These are phyloP conservation scores for Microbotryum lychnidis-dioicae DNA, from an alignment of 1,284 basidiomycete genomes.

Conservation along the genomic window DNA sequence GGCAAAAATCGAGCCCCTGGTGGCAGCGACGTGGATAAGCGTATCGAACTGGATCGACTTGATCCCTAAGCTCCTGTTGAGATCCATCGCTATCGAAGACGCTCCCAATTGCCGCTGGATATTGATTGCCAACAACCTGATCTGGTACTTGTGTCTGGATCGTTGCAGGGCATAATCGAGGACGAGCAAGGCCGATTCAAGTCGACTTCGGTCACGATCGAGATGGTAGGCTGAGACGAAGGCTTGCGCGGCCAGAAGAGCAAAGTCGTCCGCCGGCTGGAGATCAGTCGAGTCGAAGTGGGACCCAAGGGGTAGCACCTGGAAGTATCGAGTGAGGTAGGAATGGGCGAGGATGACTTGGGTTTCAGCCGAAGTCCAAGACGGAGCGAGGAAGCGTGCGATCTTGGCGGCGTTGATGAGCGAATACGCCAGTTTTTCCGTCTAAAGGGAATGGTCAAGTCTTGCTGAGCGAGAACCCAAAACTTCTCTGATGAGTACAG, in stretches of 20 bases:
- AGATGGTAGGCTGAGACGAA: slow-evolving; percentile 18
- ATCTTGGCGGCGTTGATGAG: slow-evolving; percentile 65
- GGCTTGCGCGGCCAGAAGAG: slow-evolving; percentile 60
- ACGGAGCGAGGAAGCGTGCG: slow-evolving; percentile 52
- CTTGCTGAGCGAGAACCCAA: not conserved
- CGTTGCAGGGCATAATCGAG: slow-evolving; percentile 63
- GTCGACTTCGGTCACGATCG: slow-evolving; percentile 46
- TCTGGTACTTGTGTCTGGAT: slow-evolving; percentile 67
- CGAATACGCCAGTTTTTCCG: slow-evolving; percentile 49
- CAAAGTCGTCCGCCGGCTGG: slow-evolving; percentile 78
- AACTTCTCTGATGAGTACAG: no score
- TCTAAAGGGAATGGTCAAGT: slow-evolving; percentile 39
- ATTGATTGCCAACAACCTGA: slow-evolving; percentile 63
- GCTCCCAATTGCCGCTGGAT: slow-evolving; percentile 68
- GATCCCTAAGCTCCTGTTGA: slow-evolving; percentile 63
- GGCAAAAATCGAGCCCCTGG: slow-evolving; percentile 69
- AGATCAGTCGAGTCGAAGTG: slow-evolving; percentile 64
- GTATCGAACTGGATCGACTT: slow-evolving; percentile 81
- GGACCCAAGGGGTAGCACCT: slow-evolving; percentile 59
- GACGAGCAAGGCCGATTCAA: slow-evolving; percentile 56
- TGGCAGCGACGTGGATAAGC: slow-evolving; percentile 66
- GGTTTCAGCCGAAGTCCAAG: slow-evolving; percentile 48
- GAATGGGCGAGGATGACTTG: slow-evolving; percentile 50
- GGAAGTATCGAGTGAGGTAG: slow-evolving; percentile 56
- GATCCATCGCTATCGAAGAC: slow-evolving; percentile 56